phyloP scores from a whole-genome alignment of 441 rosid genomes.

The Lepidium campestre region DNA sequence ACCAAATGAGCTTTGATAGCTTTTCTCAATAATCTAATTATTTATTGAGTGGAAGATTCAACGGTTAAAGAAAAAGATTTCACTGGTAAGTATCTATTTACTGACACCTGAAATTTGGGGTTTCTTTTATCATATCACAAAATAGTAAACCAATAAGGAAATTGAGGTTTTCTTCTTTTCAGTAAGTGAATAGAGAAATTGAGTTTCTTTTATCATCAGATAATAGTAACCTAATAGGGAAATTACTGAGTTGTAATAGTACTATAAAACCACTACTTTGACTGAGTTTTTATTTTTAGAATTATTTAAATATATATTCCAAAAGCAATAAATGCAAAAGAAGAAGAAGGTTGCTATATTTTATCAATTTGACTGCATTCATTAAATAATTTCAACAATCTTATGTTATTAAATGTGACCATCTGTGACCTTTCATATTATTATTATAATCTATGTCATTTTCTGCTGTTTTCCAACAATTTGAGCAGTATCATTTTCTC shows the following conservation, averaged over 20 bases:
- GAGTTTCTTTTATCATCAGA: constrained; percentile 13
- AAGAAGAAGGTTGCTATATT: not conserved
- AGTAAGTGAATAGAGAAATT: constrained; percentile 3
- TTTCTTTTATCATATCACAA: constrained; percentile 1
- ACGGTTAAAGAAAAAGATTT: constrained; percentile 4
- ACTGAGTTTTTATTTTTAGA: constrained; percentile 11
- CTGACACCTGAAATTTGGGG: constrained; percentile 21
- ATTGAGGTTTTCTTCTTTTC: not conserved
- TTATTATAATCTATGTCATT: constrained; percentile 5
- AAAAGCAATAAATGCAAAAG: constrained; percentile 20
- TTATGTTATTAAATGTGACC: constrained; percentile 21
- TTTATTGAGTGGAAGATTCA: constrained; percentile 18
- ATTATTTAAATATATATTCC: not conserved
- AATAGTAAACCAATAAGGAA: constrained; percentile 13
- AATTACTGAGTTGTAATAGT: constrained; percentile 20
- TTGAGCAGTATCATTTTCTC: constrained; percentile 20
- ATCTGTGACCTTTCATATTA: constrained; percentile 8
- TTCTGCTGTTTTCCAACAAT: constrained; percentile 21
- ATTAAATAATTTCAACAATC: constrained; percentile 15
- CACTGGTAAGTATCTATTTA: constrained; percentile 19
- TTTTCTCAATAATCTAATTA: not conserved
- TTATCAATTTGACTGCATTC: constrained; percentile 22
- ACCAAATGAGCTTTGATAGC: too few relatives aligned
- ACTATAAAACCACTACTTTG: constrained; percentile 10
- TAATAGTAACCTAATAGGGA: constrained; percentile 17